These are phyloP conservation scores for Gracilaria vermiculophylla DNA, from an alignment of 23 red algal species.

Conservation along the genomic window DNA sequence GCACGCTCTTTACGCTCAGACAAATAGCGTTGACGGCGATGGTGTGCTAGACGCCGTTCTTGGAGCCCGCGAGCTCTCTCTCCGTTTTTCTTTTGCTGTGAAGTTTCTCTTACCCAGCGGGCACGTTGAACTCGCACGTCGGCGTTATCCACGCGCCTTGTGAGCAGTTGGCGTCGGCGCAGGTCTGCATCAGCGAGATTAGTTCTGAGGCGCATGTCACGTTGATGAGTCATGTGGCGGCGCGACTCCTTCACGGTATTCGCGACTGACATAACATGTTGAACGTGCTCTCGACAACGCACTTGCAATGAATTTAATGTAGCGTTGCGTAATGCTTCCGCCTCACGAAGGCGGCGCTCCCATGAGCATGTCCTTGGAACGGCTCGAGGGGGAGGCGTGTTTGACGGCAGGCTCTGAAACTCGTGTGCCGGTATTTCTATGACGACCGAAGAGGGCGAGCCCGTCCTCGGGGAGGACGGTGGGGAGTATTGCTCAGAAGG, in stretches of 20 bases:
- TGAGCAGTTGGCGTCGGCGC: constrained; percentile 13
- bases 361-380: constrained; percentile 7
- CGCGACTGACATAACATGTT: constrained; percentile 39
- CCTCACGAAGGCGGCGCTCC: constrained; percentile 19
- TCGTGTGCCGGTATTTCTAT: constrained; percentile 46
- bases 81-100: constrained; percentile 23
- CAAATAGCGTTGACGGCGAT: constrained; percentile 14
- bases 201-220: constrained; percentile 18
- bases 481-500: not conserved
- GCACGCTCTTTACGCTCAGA: constrained; percentile 39
- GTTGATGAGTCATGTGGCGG: not conserved
- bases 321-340: constrained; percentile 22
- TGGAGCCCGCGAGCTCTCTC: not conserved
- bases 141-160: constrained; percentile 24
- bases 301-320: constrained; percentile 29
- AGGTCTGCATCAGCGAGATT: constrained; percentile 5
- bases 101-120: constrained; percentile 13
- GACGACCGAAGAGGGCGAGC: constrained; percentile 9
- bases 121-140: constrained; percentile 37
- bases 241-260: constrained; percentile 39
- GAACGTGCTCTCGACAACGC: constrained; percentile 38
- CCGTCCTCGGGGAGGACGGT: constrained; percentile 24
- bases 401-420: constrained; percentile 23
- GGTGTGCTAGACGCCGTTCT: constrained; percentile 2
- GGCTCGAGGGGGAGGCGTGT: constrained; percentile 22